phyloP scores from a whole-genome alignment of 164 flowering plant species.

The Piper longum region DNA sequence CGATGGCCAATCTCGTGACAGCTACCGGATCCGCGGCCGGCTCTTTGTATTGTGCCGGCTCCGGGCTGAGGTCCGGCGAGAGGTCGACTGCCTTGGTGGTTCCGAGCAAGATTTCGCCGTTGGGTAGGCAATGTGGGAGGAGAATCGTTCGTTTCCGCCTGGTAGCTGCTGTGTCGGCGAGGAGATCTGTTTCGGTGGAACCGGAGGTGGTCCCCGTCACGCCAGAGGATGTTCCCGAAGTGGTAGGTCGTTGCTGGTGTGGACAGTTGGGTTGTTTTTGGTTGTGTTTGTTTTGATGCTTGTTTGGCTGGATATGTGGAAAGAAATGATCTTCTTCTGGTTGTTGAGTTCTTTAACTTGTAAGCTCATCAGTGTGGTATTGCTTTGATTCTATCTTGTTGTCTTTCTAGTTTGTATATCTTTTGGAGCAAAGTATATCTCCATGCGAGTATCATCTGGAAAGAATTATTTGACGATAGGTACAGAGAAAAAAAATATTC shows the following conservation, averaged over 20 bases:
- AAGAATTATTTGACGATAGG: no score
- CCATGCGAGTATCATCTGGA: no score
- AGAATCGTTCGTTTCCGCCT: background rate
- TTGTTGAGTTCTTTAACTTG: no score
- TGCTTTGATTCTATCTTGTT: no score
- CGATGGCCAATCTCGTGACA: constrained; percentile 19
- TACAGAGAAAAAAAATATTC: no score
- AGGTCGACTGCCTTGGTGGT: constrained; percentile 9
- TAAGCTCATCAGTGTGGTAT: no score
- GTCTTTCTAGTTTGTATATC: no score
- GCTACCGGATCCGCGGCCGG: constrained; percentile 11
- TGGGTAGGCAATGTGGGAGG: constrained; percentile 1
- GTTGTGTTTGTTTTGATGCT: background rate
- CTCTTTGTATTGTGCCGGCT: constrained; percentile 6
- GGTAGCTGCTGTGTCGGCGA: constrained; percentile 5
- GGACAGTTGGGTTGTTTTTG: background rate
- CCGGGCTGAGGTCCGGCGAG: constrained; percentile 3
- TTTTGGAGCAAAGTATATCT: no score
- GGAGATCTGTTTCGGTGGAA: constrained; percentile 9
- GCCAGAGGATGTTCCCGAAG: constrained; percentile 12
- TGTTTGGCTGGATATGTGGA: background rate
- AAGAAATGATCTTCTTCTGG: no score
- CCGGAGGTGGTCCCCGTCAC: constrained; percentile 16
- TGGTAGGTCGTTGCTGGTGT: constrained; percentile 2
- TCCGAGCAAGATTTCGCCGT: constrained; percentile 1